Conservation (phyloP, 108 stramenopile species). For the Poteriospumella lacustris region DNA sequence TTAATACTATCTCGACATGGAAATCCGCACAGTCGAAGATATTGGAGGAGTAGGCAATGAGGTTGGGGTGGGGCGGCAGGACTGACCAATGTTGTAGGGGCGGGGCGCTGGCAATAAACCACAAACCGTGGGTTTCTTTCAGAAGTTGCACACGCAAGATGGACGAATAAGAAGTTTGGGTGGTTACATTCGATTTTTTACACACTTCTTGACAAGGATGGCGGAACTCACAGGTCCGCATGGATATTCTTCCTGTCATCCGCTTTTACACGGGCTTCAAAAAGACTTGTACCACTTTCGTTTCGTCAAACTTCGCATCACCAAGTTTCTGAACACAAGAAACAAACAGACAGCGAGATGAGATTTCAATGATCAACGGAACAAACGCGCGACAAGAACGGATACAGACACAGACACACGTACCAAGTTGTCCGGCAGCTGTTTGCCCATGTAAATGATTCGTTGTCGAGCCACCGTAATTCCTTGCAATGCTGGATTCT, state of each 20-base stretch:
- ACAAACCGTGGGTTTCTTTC: not conserved
- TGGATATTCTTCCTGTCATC: not conserved
- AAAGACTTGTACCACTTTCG: constrained; percentile 9
- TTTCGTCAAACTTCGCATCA: not conserved
- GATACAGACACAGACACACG: not conserved
- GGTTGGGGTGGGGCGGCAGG: too few relatives aligned
- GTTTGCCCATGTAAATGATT: constrained; percentile 1
- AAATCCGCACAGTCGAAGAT: too few relatives aligned
- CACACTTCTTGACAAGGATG: not conserved
- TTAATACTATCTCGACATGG: too few relatives aligned
- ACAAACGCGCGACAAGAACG: not conserved
- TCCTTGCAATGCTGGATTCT: not conserved
- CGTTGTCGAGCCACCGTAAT: not conserved
- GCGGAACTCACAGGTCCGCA: not conserved
- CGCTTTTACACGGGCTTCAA: too few relatives aligned
- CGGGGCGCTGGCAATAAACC: not conserved
- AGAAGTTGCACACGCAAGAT: not conserved
- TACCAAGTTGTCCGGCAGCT: not conserved
- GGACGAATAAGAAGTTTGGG: not conserved
- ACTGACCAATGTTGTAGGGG: too few relatives aligned
- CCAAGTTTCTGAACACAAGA: not conserved
- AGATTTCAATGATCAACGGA: not conserved
- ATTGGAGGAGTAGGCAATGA: too few relatives aligned
- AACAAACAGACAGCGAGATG: too few relatives aligned
- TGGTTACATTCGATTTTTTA: not conserved